Evolutionary conservation across 1,284 basidiomycete species (phyloP), one percentile per base, ranked within the genome.

Genomic region (Microbotryomycetes sp.): DNA sequence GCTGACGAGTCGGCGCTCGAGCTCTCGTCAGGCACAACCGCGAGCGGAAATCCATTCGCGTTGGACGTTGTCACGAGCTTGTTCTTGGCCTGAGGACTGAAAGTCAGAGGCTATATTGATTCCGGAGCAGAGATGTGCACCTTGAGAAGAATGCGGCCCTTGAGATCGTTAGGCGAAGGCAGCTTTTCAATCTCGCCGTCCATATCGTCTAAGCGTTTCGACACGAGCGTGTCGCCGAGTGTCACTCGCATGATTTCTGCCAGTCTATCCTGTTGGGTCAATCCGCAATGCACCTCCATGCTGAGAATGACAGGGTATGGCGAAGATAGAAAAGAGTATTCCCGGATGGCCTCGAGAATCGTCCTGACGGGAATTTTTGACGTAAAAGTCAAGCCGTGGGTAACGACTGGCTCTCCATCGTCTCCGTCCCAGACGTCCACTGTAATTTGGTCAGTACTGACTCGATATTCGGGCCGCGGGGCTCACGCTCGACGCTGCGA

Each of bases 361-460:
- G 91, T 89, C 26, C 88, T 84, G 3, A 91, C 80, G 0, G 89
- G 78, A 3, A 98, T 86, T 66, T 88, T 90, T 27, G 86, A 84
- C 0, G 94, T 98, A 30, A 97, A 79, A 0, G 94, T 97, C 64
- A 87, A 88, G 29, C 91, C 92, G 71, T 99, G 96, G 69, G 86
- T 92, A 3, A 96, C 84, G 63, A 88, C 80, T 0, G 92, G 88
- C 71, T 88, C 87, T 66, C 75, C 67, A 16, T 75, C 75, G 31
- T 92, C 87, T 11, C 94, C 93, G 70, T 97, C 89, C 76, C 88
- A 97, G 54, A 94, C 86, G 70, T 99, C 94, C 70, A 99, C 90
- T 94, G 68, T 18, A n/a, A n/a, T n/a, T n/a, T n/a, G n/a, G n/a
- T n/a, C n/a, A n/a, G n/a, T n/a, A 3, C 18, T 26, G 15, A 9